Percentiles rank a stretch among this genome's conserved stretches.
Evolutionary conservation across 2,329 filamentous ascomycete species (phyloP).

Genomic region (Exophiala sideris): DNA sequence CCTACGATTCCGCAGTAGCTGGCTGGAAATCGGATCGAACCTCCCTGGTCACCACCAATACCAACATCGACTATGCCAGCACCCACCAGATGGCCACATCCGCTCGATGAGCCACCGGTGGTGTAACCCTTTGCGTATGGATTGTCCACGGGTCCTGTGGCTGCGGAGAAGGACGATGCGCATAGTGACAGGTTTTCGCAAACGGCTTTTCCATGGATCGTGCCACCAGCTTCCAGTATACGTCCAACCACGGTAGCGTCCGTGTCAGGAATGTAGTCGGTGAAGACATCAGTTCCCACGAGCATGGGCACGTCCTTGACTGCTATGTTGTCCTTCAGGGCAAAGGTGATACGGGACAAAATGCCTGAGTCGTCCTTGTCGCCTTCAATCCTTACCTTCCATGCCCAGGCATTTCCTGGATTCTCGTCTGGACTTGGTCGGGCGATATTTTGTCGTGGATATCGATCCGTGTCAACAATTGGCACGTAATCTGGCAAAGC

Average conservation of each 20-base stretch:
- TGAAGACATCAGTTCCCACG: slow-evolving; percentile 43
- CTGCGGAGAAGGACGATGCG: slow-evolving; percentile 42
- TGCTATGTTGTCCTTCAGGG: slow-evolving; percentile 49
- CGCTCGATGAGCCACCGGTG: slow-evolving; percentile 48
- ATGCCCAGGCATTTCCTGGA: slow-evolving; percentile 43
- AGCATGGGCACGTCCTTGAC: slow-evolving; percentile 45
- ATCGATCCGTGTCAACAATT: slow-evolving; percentile 39
- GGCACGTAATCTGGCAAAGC: slow-evolving; percentile 43
- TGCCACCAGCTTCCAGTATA: slow-evolving; percentile 42
- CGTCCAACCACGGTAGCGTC: slow-evolving; percentile 47
- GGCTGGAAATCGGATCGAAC: slow-evolving; percentile 38
- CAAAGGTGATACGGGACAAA: slow-evolving; percentile 42
- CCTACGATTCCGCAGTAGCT: slow-evolving; percentile 48
- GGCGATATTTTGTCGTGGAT: slow-evolving; percentile 46
- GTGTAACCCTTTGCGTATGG: slow-evolving; percentile 40
- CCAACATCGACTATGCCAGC: slow-evolving; percentile 32
- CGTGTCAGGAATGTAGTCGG: slow-evolving; percentile 37
- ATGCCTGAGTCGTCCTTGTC: slow-evolving; percentile 29
- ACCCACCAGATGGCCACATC: slow-evolving; percentile 44
- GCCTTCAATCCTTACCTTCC: slow-evolving; percentile 39
- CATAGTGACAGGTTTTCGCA: slow-evolving; percentile 49
- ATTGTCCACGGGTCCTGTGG: slow-evolving; percentile 49
- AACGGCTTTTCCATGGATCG: slow-evolving; percentile 43
- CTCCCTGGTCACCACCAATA: slow-evolving; percentile 35
- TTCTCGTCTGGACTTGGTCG: slow-evolving; percentile 38